Base-by-base conservation (phyloP, 2,329 filamentous ascomycete species). In the Colletotrichum simmondsii region DNA sequence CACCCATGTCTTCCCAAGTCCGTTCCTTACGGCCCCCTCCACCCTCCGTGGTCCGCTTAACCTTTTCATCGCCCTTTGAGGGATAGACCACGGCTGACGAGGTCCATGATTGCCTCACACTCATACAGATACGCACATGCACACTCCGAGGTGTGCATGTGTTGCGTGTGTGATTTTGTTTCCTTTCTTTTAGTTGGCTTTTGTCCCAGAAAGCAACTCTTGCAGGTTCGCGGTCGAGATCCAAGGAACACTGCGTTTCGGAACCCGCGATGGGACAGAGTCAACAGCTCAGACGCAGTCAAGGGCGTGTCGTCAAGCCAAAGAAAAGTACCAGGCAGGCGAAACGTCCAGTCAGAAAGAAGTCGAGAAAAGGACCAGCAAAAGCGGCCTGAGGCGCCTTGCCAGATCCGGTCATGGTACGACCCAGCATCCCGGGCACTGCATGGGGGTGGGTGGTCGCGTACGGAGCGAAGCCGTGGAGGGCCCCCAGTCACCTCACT, bases 351-450 rank as follows among this genome's bases (percentile, higher is more conserved):
- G n/a, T 32, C 16, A 32, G 46, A 26, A 22, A 30, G 11, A 37
- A 56, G 42, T 37, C 12, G 35, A 10, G 28, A 26, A 16, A 22
- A 53, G 30, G 26, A 58, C 32, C 49, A 64, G 32, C 26, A 69
- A 72, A 66, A 74, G 66, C 71, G 53, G 71, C 73, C 62, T 35
- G 61, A 3, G 35, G 37, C 24, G 42, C 72, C 57, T 72, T 58
- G 52, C 62, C 67, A 8, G 46, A 69, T 57, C 28, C 60, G 62
- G 74, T 19, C 37, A 60, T 71, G 68, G 74, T 71, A 65, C 52
- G 68, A 71, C 72, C 75, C 75, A 68, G 66, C 14, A 76, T 76
- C 75, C 75, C 66, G 75, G 75, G 74, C 72, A 62, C 65, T 75
- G 74, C 74, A 75, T 73, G 61, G 74, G 61, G 61, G 42, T 60